Conservation (phyloP, 2,329 filamentous ascomycete genomes). For the Hymenoscyphus linearis region DNA sequence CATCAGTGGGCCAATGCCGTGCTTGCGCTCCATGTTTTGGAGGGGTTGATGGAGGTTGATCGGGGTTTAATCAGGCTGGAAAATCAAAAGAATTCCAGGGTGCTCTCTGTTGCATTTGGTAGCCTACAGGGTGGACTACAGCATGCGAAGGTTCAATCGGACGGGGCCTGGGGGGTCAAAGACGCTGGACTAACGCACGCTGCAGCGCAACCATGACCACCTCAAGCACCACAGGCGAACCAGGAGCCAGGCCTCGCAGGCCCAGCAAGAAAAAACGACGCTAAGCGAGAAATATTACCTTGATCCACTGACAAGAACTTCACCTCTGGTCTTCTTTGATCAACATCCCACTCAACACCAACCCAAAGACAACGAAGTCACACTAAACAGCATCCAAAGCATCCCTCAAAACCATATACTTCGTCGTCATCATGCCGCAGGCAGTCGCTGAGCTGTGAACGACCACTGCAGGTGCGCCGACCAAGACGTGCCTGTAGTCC, state of each 20-base stretch:
- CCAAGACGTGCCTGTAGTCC: conserved; percentile 66
- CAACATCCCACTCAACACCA: conserved; percentile 24
- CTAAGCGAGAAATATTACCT: conserved; percentile 22
- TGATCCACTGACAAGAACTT: conserved; percentile 1
- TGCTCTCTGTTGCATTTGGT: background rate
- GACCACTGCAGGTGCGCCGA: conserved; percentile 66
- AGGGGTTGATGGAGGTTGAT: background rate
- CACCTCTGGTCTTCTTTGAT: conserved; percentile 21
- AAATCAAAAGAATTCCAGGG: too few relatives aligned
- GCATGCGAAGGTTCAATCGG: background rate
- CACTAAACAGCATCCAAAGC: conserved; percentile 37
- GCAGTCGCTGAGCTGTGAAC: conserved; percentile 90
- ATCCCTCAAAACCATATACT: conserved; percentile 36
- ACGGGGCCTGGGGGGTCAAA: too few relatives aligned
- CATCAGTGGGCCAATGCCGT: background rate
- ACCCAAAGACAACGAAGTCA: conserved; percentile 62
- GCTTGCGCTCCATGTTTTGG: background rate
- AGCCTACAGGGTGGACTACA: background rate
- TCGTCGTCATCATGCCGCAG: conserved; percentile 72
- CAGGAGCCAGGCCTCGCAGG: background rate
- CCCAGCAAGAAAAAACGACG: background rate
- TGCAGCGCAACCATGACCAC: too few relatives aligned
- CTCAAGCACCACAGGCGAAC: background rate
- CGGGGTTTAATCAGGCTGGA: background rate
- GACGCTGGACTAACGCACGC: too few relatives aligned